Conservation (phyloP, 139 green algal genomes). For the Coelastrella sp. region DNA sequence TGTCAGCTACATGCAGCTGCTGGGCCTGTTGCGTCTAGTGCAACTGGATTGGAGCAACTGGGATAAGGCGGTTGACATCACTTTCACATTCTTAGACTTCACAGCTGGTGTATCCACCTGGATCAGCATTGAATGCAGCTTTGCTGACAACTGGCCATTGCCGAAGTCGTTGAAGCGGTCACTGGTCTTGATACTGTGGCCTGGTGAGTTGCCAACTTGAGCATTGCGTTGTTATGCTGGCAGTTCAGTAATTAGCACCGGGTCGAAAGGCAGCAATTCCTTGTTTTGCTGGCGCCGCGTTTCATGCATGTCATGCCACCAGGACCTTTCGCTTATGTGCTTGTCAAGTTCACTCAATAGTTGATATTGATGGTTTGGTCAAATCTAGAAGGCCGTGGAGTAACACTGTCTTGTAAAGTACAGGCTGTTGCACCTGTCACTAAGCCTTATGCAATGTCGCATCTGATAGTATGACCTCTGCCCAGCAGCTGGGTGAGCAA, state of each 20-base stretch:
- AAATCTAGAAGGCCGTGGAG: too few species aligned
- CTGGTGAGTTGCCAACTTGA: not conserved
- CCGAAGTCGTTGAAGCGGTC: slow-evolving; percentile 9
- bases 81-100: slow-evolving; percentile 2
- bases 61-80: not conserved
- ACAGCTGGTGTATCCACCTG: slow-evolving; percentile 1
- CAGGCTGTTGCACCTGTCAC: too few species aligned
- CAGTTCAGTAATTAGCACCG: too few species aligned
- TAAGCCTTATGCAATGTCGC: too few species aligned
- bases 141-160: not conserved
- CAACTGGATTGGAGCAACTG: not conserved
- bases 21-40: slow-evolving; percentile 42
- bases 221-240: too few species aligned
- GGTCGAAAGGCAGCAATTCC: too few species aligned
- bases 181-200: slow-evolving; percentile 30
- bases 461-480: too few species aligned
- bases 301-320: too few species aligned
- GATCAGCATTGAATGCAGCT: slow-evolving; percentile 42
- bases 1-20: slow-evolving; percentile 44
- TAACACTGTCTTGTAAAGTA: too few species aligned
- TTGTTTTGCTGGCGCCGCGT: not conserved
- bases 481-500: not conserved
- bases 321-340: too few species aligned
- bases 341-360: too few species aligned
- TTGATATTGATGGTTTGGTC: too few species aligned